Percentiles rank a stretch among this genome's conserved stretches.
Evolutionary conservation across 176 grass and related monocot species (phyloP).

Genomic region (Ampelocalamus luodianensis): DNA sequence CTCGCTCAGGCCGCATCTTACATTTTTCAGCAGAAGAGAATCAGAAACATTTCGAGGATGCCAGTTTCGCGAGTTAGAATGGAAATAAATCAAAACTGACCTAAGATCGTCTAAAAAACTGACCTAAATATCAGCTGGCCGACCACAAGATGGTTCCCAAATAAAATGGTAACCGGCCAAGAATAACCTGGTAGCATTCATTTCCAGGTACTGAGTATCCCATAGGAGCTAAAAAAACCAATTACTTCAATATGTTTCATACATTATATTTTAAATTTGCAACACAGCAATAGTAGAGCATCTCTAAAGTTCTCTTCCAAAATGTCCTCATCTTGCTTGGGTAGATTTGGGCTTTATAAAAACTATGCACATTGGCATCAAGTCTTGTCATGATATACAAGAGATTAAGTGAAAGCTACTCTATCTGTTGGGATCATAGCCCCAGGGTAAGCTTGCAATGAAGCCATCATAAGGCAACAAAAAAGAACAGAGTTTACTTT

Average conservation of each 20-base stretch:
- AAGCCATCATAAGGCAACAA: conserved; percentile 37
- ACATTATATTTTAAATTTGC: conserved; percentile 28
- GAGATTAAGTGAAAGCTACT: conserved; percentile 47
- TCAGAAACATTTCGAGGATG: background rate
- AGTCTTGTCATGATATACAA: conserved; percentile 44
- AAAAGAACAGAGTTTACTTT: conserved; percentile 56
- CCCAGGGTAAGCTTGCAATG: conserved; percentile 24
- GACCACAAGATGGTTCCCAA: background rate
- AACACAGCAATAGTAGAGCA: background rate
- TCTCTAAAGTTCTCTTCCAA: conserved; percentile 35
- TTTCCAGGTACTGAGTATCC: background rate
- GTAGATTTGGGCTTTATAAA: conserved; percentile 47
- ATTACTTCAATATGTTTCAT: conserved; percentile 16
- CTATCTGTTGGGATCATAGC: conserved; percentile 50
- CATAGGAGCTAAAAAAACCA: background rate
- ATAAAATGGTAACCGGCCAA: background rate
- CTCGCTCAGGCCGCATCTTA: background rate
- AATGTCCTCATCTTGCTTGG: conserved; percentile 25
- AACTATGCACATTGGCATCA: conserved; percentile 49
- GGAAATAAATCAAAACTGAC: background rate
- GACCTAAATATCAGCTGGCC: background rate
- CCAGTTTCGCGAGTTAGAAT: background rate
- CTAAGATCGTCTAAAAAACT: background rate
- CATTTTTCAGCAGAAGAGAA: background rate
- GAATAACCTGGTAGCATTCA: background rate